These are phyloP conservation scores for Diospyros lotus DNA, from an alignment of 148 eudicot species.

Conservation along the genomic window DNA sequence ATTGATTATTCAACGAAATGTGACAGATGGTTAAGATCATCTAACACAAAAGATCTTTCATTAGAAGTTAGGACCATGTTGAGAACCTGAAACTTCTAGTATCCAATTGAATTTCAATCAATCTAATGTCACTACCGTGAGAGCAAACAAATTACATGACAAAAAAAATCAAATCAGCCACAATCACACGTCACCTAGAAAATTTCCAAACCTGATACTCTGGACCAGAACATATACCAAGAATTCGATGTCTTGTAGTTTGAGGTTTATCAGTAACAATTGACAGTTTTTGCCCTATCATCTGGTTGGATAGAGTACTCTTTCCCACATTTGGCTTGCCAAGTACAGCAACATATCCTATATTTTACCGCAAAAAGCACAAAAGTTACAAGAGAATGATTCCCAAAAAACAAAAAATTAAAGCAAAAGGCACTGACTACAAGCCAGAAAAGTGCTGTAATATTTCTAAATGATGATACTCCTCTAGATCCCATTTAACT, in stretches of 20 bases:
- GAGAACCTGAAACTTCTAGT: background rate
- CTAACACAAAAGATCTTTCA: background rate
- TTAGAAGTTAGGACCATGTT: background rate
- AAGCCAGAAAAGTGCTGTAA: background rate
- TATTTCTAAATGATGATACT: background rate
- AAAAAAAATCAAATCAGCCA: constrained; percentile 3
- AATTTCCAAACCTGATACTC: constrained; percentile 83
- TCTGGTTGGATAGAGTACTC: constrained; percentile 93
- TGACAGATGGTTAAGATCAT: background rate
- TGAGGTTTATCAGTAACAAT: constrained; percentile 98
- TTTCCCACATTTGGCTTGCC: constrained; percentile 99
- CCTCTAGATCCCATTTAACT: background rate
- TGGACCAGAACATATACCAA: constrained; percentile 83
- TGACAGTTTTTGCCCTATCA: constrained; percentile 95
- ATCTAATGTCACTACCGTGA: background rate
- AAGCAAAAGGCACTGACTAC: background rate
- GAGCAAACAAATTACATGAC: background rate
- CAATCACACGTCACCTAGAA: constrained; percentile 17
- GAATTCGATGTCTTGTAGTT: constrained; percentile 95
- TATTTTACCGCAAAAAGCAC: constrained; percentile 1
- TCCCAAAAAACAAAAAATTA: constrained; percentile 1
- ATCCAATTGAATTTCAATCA: no score
- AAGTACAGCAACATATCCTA: constrained; percentile 94
- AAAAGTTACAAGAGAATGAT: background rate
- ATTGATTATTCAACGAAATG: background rate